Base-by-base conservation (phyloP, 2,329 filamentous ascomycete genomes). In the Fusarium chlamydosporum region DNA sequence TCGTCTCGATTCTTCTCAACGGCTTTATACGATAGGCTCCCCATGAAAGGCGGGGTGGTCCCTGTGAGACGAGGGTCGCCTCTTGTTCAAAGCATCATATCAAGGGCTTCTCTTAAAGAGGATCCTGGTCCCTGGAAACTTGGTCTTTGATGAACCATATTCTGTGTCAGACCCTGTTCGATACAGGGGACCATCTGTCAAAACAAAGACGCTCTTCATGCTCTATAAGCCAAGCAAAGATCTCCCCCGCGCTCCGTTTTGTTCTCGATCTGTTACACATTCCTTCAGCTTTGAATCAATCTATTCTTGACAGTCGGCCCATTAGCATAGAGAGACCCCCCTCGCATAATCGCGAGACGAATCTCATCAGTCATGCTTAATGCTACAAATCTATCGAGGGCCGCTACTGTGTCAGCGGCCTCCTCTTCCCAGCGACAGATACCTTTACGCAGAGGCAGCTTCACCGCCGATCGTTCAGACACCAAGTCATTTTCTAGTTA, bases 81-180 rank as follows among this genome's bases (percentile, higher is more conserved):
- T 68, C 62, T 54, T 65, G 38, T 62, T 52, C 58, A 68, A 67
- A 51, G 47, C 47, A 57, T 65, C 65, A 31, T 62, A 50, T 45
- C 37, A 16, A 40, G 52, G 56, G 41, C 29, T 59, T 65, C 52
- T 37, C 46, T 61, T 51, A 69, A 50, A 62, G 61, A 74, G 56
- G 56, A 64, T 62, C 68, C 70, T 59, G 55, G 68, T 57, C 69
- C 70, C 72, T 65, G 55, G 51, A 59, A 60, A 50, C 42, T 68
- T 63, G 56, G 40, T 55, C 33, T 57, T 45, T 66, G 62, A 65
- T 74, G 72, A 74, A 72, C 71, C 72, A 55, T 69, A 51, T 73
- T 61, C 56, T 68, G 71, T 72, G 65, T 74, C 72, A 74, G 72
- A 74, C 72, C 69, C 72, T 74, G 72, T 74, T 51, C 63, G 26